Evolutionary conservation across 108 stramenopile species (phyloP), one percentile per base, ranked within the genome.

Genomic region (Cyclotella choctawhatcheeana): DNA sequence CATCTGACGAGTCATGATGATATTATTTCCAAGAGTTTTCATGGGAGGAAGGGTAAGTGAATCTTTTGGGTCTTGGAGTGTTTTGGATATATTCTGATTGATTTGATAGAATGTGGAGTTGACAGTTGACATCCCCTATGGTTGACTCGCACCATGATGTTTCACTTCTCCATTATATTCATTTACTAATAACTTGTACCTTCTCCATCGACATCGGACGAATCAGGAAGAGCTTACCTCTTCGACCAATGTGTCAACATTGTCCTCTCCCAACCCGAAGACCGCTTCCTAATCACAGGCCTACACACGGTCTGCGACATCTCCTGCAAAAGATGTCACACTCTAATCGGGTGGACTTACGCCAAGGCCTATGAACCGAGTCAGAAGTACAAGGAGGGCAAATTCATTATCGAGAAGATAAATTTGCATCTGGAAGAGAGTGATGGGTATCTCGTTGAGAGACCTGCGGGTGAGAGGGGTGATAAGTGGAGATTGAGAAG

Each of bases 291-390:
- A 27, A 90, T 97, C 22, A 97, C 97, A 12, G 98, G 98, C 0
- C 83, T 98, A 27, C 98, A 99, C 76, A 84, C 89, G 82, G 86
- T 95, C 13, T 90, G 89, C 47, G 98, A 99, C 83, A 91, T 97
- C 26, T 84, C 79, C 58, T 99, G 98, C 85, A 86, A 85, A 56
- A 75, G 93, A n/a, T 99, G 98, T 71, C 67, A 84, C 2, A 74
- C 81, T 8, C 59, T 94, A 64, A 84, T 99, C 2, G 98, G 98
- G 16, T 99, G 98, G 98, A 97, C 96, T 33, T 99, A 99, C 73
- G 73, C 76, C 40, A 89, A 76, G 65, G 94, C 95, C 21, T 94
- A 94, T 78, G 94, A 96, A 60, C 66, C 75, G 2, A 83, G 80
- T 61, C 94, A 97, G 69, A 92, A 91, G 70, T 97, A 97, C 86